Evolutionary conservation across 768 basidiomycete species (phyloP).

Genomic region (Glaciozyma antarctica): DNA sequence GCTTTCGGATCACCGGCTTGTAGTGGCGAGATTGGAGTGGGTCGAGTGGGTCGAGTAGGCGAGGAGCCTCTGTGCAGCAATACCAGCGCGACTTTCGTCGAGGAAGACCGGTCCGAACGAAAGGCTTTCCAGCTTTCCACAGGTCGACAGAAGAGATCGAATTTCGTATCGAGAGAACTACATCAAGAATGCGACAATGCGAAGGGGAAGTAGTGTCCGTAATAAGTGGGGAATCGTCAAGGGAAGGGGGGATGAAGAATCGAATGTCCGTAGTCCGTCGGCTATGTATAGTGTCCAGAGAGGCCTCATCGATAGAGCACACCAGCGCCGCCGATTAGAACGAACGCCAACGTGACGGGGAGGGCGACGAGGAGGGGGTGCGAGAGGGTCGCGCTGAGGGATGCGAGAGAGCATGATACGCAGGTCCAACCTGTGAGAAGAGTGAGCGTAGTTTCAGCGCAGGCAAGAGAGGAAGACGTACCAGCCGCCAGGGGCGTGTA

Average conservation of each 20-base stretch:
- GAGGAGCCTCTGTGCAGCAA: too few relatives aligned
- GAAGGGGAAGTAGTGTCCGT: neutral
- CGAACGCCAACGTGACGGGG: slow-evolving; percentile 23
- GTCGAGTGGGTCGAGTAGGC: neutral
- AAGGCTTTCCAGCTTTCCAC: too few relatives aligned
- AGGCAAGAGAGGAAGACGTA: neutral
- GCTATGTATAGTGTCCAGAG: neutral
- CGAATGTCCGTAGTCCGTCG: neutral
- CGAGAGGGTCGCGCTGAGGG: neutral
- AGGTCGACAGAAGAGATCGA: too few relatives aligned
- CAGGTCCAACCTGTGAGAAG: slow-evolving; percentile 32
- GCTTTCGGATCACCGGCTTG: slow-evolving; percentile 17
- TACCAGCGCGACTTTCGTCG: too few relatives aligned
- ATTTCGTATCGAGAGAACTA: neutral
- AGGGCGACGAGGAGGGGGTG: slow-evolving; percentile 23
- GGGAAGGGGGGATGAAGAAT: neutral
- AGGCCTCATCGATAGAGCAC: slow-evolving; percentile 12
- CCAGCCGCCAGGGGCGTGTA: slow-evolving; percentile 19
- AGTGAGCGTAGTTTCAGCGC: neutral
- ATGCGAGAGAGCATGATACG: slow-evolving; percentile 33
- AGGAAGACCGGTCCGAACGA: too few relatives aligned
- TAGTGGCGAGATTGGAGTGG: slow-evolving; percentile 15
- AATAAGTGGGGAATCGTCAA: neutral
- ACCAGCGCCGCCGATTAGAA: slow-evolving; percentile 29
- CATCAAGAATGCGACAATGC: slow-evolving; percentile 1